Conservation (phyloP, 2,329 filamentous ascomycete genomes). For the Calonectria pseudoturangicola region DNA sequence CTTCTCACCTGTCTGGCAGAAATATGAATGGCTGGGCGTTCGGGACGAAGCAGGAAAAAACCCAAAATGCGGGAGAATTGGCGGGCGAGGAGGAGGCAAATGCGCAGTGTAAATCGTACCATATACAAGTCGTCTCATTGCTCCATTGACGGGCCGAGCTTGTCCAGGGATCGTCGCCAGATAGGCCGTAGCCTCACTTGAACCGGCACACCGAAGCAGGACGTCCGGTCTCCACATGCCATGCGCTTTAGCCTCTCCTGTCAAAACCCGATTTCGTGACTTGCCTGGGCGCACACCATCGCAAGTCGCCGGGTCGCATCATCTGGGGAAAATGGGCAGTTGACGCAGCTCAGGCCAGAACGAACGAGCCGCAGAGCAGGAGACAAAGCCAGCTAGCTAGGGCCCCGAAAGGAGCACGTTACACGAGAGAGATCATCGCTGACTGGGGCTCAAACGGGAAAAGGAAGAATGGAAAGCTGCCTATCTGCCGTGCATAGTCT, state of each 20-base stretch:
- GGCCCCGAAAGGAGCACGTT: slow-evolving; percentile 2
- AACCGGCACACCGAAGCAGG: slow-evolving; percentile 33
- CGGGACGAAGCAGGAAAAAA: background rate
- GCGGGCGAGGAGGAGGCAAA: slow-evolving; percentile 6
- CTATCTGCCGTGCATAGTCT: slow-evolving; percentile 24
- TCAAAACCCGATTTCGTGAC: slow-evolving; percentile 13
- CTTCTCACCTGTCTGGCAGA: background rate
- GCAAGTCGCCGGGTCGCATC: slow-evolving; percentile 33
- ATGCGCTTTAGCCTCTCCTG: slow-evolving; percentile 5
- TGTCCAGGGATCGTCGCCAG: slow-evolving; percentile 23
- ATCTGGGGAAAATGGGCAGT: slow-evolving; percentile 23
- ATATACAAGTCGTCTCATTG: slow-evolving; percentile 26
- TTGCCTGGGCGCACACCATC: slow-evolving; percentile 14
- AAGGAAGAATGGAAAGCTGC: background rate
- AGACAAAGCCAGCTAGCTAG: background rate
- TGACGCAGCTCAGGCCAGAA: slow-evolving; percentile 24
- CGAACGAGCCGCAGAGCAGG: no score
- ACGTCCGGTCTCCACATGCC: background rate
- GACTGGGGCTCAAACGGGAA: background rate
- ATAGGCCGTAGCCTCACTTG: slow-evolving; percentile 10
- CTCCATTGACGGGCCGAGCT: slow-evolving; percentile 34
- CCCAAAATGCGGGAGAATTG: background rate
- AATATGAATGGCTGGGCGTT: background rate
- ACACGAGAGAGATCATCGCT: slow-evolving; percentile 5
- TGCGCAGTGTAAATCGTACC: slow-evolving; percentile 34